phyloP scores from a whole-genome alignment of 352 stramenopile species.

The Blastocystis sp. region DNA sequence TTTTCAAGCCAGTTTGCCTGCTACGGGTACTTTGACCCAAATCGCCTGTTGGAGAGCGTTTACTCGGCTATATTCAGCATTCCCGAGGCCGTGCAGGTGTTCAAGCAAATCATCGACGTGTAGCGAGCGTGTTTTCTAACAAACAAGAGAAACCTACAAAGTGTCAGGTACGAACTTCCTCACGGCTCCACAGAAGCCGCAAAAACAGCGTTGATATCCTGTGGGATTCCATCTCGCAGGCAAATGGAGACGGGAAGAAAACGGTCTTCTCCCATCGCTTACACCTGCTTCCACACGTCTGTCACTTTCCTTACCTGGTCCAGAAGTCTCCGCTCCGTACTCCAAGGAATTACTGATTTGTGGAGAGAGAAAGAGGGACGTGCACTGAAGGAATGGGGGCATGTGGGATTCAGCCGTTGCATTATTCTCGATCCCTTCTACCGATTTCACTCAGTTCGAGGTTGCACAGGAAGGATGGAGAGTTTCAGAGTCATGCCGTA shows the following conservation, averaged over 20 bases:
- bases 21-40: constrained; percentile 42
- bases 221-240: constrained; percentile 32
- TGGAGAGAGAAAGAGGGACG: background rate
- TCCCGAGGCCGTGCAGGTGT: constrained; percentile 29
- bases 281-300: constrained; percentile 9
- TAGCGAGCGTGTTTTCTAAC: constrained; percentile 25
- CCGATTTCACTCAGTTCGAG: no score
- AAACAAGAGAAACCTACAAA: constrained; percentile 22
- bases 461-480: background rate
- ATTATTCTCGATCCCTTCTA: no score
- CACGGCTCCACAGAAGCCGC: constrained; percentile 47
- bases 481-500: constrained; percentile 2
- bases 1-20: constrained; percentile 11
- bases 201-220: constrained; percentile 69
- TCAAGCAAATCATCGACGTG: constrained; percentile 40
- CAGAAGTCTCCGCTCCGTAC: background rate
- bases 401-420: background rate
- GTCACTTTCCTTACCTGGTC: background rate
- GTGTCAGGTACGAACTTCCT: constrained; percentile 69
- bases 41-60: constrained; percentile 17
- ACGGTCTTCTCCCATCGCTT: constrained; percentile 37
- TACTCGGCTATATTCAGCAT: constrained; percentile 52
- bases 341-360: background rate
- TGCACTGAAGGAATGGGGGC: background rate
- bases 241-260: constrained; percentile 49